Conservation (phyloP, 129 eudicot genomes). For the Flaveria brownii region DNA sequence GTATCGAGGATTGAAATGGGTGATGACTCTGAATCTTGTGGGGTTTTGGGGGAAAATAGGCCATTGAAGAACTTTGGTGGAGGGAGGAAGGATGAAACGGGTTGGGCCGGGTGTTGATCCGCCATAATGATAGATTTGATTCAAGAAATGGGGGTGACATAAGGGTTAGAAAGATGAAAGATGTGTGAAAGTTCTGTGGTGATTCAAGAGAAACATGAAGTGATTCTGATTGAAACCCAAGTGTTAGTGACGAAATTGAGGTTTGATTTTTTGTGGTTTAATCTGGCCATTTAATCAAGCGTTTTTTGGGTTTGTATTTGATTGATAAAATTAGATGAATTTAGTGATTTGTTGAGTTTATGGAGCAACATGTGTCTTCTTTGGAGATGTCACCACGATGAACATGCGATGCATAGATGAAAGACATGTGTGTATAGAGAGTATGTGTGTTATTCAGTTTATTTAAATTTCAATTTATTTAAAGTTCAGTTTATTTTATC, state of each 20-base stretch:
- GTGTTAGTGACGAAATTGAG: conserved; percentile 36
- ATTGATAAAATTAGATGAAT: background rate
- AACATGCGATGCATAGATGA: conserved; percentile 1
- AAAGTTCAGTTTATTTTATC: too few species aligned
- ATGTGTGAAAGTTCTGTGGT: background rate
- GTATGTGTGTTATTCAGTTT: background rate
- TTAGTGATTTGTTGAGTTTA: conserved; percentile 17
- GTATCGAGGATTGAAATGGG: conserved; percentile 80
- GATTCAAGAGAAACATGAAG: conserved; percentile 39
- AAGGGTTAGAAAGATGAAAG: too few species aligned
- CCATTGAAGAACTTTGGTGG: conserved; percentile 67
- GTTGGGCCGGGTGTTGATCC: conserved; percentile 29
- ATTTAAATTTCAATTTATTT: too few species aligned
- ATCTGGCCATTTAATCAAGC: conserved; percentile 33
- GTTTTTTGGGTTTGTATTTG: background rate
- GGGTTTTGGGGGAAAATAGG: conserved; percentile 44
- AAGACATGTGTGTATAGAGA: background rate
- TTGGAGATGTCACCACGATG: conserved; percentile 28
- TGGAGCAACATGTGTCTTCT: conserved; percentile 13
- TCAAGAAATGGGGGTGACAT: background rate
- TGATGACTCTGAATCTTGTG: conserved; percentile 47
- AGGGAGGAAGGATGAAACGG: conserved; percentile 49
- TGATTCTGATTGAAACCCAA: conserved; percentile 40
- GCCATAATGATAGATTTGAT: background rate
- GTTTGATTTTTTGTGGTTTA: conserved; percentile 39